Evolutionary conservation across 768 basidiomycete genomes (phyloP).

Genomic region (Tulasnella sp.): DNA sequence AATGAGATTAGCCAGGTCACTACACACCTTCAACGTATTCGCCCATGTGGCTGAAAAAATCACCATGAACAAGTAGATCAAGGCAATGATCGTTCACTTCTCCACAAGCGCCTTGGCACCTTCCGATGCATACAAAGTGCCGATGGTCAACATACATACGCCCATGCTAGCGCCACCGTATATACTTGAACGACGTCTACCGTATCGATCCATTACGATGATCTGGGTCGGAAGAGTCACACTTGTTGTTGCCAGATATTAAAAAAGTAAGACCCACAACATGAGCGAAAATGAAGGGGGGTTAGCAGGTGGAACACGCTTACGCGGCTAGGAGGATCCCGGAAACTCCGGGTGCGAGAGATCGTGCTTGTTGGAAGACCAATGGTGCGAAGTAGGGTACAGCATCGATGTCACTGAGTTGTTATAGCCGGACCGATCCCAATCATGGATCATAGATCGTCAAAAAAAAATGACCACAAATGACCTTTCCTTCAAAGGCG

Average conservation of each 20-base stretch:
- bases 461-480: too few species aligned
- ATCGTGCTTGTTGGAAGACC: constrained; percentile 40
- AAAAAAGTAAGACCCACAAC: too few species aligned
- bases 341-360: constrained; percentile 40
- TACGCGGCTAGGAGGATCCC: constrained; percentile 34
- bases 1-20: too few species aligned
- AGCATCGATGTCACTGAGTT: constrained; percentile 30
- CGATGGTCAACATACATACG: constrained; percentile 33
- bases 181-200: constrained; percentile 32
- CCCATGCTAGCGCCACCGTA: constrained; percentile 35
- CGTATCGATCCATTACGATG: constrained; percentile 31
- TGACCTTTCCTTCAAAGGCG: too few species aligned
- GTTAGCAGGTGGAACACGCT: not conserved
- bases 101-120: constrained; percentile 25
- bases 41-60: constrained; percentile 37
- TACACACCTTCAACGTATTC: constrained; percentile 23
- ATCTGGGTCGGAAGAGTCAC: constrained; percentile 31
- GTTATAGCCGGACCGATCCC: constrained; percentile 10
- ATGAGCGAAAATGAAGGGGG: too few species aligned
- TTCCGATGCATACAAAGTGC: constrained; percentile 34
- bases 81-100: constrained; percentile 33
- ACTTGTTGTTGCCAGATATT: too few species aligned
- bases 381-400: constrained; percentile 36
- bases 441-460: too few species aligned
- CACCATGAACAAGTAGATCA: constrained; percentile 39